Base-by-base conservation (phyloP, 306 rosid genomes). In the Trifolium fragiferum region DNA sequence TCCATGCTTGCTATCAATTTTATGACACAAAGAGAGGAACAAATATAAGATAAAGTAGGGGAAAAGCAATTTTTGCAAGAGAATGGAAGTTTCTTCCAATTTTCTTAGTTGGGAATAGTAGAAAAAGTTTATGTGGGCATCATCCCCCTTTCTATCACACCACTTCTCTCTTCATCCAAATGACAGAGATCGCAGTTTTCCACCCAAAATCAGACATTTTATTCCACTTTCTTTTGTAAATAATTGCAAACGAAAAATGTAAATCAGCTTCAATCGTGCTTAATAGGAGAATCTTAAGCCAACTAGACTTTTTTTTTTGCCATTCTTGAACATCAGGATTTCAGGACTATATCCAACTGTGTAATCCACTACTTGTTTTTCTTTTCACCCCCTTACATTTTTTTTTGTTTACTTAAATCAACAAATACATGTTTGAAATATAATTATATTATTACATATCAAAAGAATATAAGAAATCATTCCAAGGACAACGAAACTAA, bases 371-470 rank as follows among this genome's bases (percentile, higher is more conserved):
- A 35, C 35, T 43, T 47, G 6, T 43, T 38, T 72, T 58, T 59
- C 37, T 50, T 73, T 49, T 21, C 49, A 41, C 16, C 25, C 23
- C 68, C 43, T 50, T 64, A 14, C 44, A 66, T 68, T 35, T 72
- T 33, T 59, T 38, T 59, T 25, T 66, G 46, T 40, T 59, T 66
- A 47, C 62, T 78, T 54, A 61, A 50, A 38, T 30, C 54, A 50
- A 38, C 15, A 71, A 50, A 30, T 40, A 43, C 73, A 68, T 30
- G 43, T 51, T 73, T 23, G 13, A 11, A 37, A 9, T 15, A 74
- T 62, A 82, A 67, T 53, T 54, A 9, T 14, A 74, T 62, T 78
- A 67, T 53, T 54, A 54, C 51, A 69, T 53, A 63, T 62, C 59
- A 38, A 66, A 55, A 18, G 19, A 70, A 58, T 75, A 57, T 10